Percentiles rank a stretch among this genome's conserved stretches.
These are phyloP conservation scores for Cyberlindnera mrakii DNA, from an alignment of 805 yeast genomes.

Conservation along the genomic window DNA sequence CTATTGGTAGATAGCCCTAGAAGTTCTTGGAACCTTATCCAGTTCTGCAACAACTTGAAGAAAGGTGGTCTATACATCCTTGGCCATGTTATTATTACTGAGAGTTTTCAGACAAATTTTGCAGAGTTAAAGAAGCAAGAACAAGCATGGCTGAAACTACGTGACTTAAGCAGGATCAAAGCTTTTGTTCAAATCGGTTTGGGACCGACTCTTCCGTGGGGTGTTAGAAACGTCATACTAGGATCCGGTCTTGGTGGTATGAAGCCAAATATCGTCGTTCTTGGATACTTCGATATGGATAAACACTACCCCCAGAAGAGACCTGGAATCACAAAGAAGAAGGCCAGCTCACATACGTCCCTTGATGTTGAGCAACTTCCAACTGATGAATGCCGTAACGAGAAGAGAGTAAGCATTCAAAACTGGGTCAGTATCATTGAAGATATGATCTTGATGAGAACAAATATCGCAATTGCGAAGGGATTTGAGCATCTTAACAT, in stretches of 20 bases:
- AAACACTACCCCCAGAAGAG: conserved; percentile 22
- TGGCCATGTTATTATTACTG: conserved; percentile 82
- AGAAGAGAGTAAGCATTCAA: conserved; percentile 57
- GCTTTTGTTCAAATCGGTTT: conserved; percentile 92
- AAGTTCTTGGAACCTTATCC: conserved; percentile 84
- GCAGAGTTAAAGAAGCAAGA: conserved; percentile 68
- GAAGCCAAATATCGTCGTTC: conserved; percentile 91
- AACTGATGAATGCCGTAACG: conserved; percentile 73
- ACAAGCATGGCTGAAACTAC: conserved; percentile 74
- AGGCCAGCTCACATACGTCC: conserved; percentile 9
- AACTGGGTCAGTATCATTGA: conserved; percentile 94
- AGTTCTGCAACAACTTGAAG: conserved; percentile 89
- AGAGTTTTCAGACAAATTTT: conserved; percentile 56
- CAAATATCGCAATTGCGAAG: conserved; percentile 90
- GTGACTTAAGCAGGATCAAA: conserved; percentile 74
- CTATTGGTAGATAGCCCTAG: conserved; percentile 87
- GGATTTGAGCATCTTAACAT: conserved; percentile 66
- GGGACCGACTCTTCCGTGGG: conserved; percentile 89
- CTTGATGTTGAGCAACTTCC: conserved; percentile 48
- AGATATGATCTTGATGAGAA: conserved; percentile 80
- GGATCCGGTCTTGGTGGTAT: conserved; percentile 98
- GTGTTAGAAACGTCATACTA: conserved; percentile 82
- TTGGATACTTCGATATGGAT: conserved; percentile 77
- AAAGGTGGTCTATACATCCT: conserved; percentile 91
- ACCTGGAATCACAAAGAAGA: conserved; percentile 4